A percentile compares a stretch with the other conserved stretches of the same genome.
These are phyloP conservation scores for Neospermospora avenae DNA, from an alignment of 2,329 filamentous ascomycete genomes.

Conservation along the genomic window DNA sequence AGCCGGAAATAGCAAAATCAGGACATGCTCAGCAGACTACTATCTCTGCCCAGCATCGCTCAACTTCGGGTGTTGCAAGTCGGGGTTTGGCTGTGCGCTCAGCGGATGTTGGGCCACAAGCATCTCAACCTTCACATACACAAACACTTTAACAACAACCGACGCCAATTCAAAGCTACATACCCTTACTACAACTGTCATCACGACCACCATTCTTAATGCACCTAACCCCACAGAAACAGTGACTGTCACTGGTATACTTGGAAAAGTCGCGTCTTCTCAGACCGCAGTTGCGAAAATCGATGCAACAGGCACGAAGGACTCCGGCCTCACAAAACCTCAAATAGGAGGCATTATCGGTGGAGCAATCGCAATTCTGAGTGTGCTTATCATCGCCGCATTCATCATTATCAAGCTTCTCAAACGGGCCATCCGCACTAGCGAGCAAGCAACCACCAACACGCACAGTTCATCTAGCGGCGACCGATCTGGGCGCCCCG, in stretches of 20 bases:
- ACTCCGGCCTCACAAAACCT: constrained; percentile 30
- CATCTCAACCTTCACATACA: constrained; percentile 44
- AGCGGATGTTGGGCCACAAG: constrained; percentile 47
- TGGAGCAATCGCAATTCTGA: constrained; percentile 46
- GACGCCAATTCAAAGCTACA: constrained; percentile 38
- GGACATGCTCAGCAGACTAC: constrained; percentile 44
- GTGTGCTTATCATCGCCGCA: constrained; percentile 45
- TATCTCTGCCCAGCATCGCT: constrained; percentile 49
- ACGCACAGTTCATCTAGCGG: constrained; percentile 19
- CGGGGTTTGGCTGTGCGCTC: constrained; percentile 47
- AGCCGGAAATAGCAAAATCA: constrained; percentile 40
- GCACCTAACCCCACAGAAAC: constrained; percentile 28
- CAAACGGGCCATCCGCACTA: constrained; percentile 36
- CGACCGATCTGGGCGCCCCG: constrained; percentile 5
- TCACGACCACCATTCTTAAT: constrained; percentile 39
- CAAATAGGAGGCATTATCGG: constrained; percentile 53
- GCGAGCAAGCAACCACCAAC: constrained; percentile 30
- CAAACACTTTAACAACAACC: constrained; percentile 45
- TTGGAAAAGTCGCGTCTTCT: constrained; percentile 24
- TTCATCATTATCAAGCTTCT: constrained; percentile 50
- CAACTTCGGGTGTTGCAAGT: constrained; percentile 52
- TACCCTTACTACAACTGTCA: constrained; percentile 40
- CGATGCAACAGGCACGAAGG: constrained; percentile 37
- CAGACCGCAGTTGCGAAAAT: constrained; percentile 24
- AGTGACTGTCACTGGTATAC: constrained; percentile 8